Percentiles rank a stretch among this genome's conserved stretches.
Evolutionary conservation across 495 filamentous ascomycete genomes (phyloP).

Genomic region (Saxophila tyrrhenica): DNA sequence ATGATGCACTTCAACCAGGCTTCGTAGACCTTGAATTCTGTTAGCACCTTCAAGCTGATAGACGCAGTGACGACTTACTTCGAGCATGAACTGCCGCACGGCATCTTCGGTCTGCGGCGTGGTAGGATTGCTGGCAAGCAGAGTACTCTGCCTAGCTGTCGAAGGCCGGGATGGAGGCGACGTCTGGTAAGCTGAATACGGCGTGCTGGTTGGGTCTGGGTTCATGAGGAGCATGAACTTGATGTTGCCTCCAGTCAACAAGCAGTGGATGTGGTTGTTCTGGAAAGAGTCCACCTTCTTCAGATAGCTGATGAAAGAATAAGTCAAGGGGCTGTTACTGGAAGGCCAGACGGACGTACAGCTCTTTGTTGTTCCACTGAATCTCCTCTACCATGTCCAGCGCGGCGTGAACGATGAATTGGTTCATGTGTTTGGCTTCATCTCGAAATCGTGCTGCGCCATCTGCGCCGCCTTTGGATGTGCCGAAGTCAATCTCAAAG

Average conservation of each 20-base stretch:
- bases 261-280: slow-evolving; percentile 79
- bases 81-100: slow-evolving; percentile 79
- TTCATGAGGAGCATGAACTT: slow-evolving; percentile 84
- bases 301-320: slow-evolving; percentile 56
- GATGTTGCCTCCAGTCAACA: slow-evolving; percentile 70
- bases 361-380: slow-evolving; percentile 73
- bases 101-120: slow-evolving; percentile 86
- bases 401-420: slow-evolving; percentile 88
- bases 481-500: slow-evolving; percentile 93
- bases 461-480: slow-evolving; percentile 86
- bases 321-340: too few relatives aligned
- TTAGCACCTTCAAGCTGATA: not conserved
- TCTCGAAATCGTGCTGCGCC: slow-evolving; percentile 77
- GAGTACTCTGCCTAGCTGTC: slow-evolving; percentile 24
- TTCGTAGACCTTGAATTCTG: slow-evolving; percentile 58
- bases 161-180: slow-evolving; percentile 27
- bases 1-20: slow-evolving; percentile 92
- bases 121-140: slow-evolving; percentile 65
- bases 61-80: slow-evolving; percentile 27
- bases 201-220: slow-evolving; percentile 43
- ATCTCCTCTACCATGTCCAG: slow-evolving; percentile 91
- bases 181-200: slow-evolving; percentile 22
- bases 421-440: slow-evolving; percentile 84
- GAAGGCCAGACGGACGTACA: slow-evolving; percentile 45
- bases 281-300: slow-evolving; percentile 92